Percentiles rank a stretch among this genome's conserved stretches.
These are phyloP conservation scores for Pseudocercospora pini-densiflorae DNA, from an alignment of 2,329 filamentous ascomycete species.

Conservation along the genomic window DNA sequence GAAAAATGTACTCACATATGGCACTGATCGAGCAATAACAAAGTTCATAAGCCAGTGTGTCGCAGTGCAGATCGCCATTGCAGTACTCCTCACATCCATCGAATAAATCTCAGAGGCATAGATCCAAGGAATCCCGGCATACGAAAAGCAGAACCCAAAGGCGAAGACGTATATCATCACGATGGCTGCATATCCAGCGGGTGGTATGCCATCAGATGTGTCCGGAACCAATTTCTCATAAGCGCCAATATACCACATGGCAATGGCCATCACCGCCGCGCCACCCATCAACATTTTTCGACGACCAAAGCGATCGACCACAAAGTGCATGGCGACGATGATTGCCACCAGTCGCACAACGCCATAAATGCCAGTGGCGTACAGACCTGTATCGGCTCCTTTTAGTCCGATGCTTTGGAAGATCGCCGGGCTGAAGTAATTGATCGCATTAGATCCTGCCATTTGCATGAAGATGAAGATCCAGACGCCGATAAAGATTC, in stretches of 20 bases:
- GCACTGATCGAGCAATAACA: constrained; percentile 27
- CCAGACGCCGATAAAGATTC: constrained; percentile 13
- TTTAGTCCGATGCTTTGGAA: constrained; percentile 67
- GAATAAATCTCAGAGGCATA: constrained; percentile 70
- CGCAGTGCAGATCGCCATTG: constrained; percentile 25
- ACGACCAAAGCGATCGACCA: constrained; percentile 71
- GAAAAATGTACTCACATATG: constrained; percentile 19
- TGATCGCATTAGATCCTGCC: constrained; percentile 55
- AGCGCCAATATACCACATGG: constrained; percentile 72
- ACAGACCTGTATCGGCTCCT: constrained; percentile 62
- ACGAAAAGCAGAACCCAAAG: constrained; percentile 20
- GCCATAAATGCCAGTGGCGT: constrained; percentile 75
- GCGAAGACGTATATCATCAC: constrained; percentile 75
- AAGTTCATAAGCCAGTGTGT: constrained; percentile 31
- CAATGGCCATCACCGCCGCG: constrained; percentile 57
- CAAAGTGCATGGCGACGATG: constrained; percentile 68
- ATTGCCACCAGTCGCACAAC: constrained; percentile 70
- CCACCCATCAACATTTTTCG: constrained; percentile 55
- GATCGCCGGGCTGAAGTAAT: constrained; percentile 68
- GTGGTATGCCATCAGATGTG: constrained; percentile 53
- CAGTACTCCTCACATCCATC: constrained; percentile 63
- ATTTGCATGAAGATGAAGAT: constrained; percentile 29
- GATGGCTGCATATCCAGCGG: constrained; percentile 68
- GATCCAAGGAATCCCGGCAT: constrained; percentile 26
- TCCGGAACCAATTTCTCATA: constrained; percentile 65